Conservation (phyloP, 208 protist species). For the Leishmania major region DNA sequence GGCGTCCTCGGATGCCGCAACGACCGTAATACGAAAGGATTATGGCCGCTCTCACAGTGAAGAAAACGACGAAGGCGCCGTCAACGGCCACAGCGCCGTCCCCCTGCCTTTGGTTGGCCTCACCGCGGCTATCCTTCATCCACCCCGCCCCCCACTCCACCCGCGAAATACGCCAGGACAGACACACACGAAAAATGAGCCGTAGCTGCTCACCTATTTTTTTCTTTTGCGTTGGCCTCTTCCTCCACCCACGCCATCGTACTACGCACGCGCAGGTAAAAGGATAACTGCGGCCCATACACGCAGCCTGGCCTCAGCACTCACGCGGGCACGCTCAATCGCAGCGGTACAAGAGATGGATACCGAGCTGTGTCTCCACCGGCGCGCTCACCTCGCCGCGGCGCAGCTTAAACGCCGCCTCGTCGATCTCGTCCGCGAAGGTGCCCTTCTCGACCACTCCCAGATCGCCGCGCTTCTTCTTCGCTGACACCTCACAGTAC, state of each 20-base stretch:
- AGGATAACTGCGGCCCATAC: no score
- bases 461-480: constrained; percentile 74
- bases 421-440: constrained; percentile 76
- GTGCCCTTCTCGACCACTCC: constrained; percentile 73
- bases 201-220: neutral
- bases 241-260: neutral
- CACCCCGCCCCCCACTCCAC: neutral
- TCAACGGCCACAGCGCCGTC: neutral
- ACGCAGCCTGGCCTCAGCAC: neutral
- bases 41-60: neutral
- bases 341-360: constrained; percentile 81
- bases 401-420: constrained; percentile 61
- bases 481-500: constrained; percentile 68
- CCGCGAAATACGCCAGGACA: neutral
- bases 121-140: neutral
- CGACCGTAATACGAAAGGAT: neutral
- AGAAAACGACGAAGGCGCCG: no score
- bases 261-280: neutral
- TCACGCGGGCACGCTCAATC: constrained; percentile 40
- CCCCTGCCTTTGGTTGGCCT: neutral
- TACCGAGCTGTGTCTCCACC: constrained; percentile 74
- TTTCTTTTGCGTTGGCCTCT: neutral
- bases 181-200: neutral
- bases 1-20: neutral
- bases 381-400: constrained; percentile 70